Percentiles rank a stretch among this genome's conserved stretches.
Conservation (phyloP, 768 basidiomycete species). For the Auricularia sp. region DNA sequence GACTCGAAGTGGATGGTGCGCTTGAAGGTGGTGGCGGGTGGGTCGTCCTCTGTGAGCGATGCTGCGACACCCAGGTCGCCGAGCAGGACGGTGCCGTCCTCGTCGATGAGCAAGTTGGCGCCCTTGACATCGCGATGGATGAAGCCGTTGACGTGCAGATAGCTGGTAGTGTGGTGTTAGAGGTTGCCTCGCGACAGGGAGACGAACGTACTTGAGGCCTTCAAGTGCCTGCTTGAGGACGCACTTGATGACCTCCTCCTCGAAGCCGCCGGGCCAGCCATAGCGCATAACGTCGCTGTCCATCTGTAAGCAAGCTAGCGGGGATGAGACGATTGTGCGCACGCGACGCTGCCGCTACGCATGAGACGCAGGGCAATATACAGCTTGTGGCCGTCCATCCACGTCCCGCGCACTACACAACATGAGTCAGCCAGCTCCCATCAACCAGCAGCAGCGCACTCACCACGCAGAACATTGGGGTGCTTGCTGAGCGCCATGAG, state of each 20-base stretch:
- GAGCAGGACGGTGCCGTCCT: slow-evolving; percentile 80
- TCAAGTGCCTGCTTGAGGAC: slow-evolving; percentile 77
- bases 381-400: slow-evolving; percentile 76
- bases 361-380: slow-evolving; percentile 82
- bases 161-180: slow-evolving; percentile 33
- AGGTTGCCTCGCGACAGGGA: slow-evolving; percentile 11
- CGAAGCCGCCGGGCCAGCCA: slow-evolving; percentile 80
- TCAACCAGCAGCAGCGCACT: not conserved
- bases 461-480: slow-evolving; percentile 70
- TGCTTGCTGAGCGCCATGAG: slow-evolving; percentile 89
- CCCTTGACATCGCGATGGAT: slow-evolving; percentile 94
- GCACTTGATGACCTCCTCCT: slow-evolving; percentile 80
- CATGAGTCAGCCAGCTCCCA: not conserved
- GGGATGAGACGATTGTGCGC: not conserved
- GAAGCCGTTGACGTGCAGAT: slow-evolving; percentile 81
- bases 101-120: slow-evolving; percentile 85
- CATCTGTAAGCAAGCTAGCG: not conserved
- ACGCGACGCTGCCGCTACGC: slow-evolving; percentile 74
- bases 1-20: slow-evolving; percentile 29
- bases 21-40: slow-evolving; percentile 12
- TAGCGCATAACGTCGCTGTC: slow-evolving; percentile 63
- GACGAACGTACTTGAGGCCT: slow-evolving; percentile 68
- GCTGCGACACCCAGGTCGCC: slow-evolving; percentile 92
- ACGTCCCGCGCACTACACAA: slow-evolving; percentile 62
- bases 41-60: slow-evolving; percentile 59